These are phyloP conservation scores for Starmera amethionina DNA, from an alignment of 805 yeast genomes.

Conservation along the genomic window DNA sequence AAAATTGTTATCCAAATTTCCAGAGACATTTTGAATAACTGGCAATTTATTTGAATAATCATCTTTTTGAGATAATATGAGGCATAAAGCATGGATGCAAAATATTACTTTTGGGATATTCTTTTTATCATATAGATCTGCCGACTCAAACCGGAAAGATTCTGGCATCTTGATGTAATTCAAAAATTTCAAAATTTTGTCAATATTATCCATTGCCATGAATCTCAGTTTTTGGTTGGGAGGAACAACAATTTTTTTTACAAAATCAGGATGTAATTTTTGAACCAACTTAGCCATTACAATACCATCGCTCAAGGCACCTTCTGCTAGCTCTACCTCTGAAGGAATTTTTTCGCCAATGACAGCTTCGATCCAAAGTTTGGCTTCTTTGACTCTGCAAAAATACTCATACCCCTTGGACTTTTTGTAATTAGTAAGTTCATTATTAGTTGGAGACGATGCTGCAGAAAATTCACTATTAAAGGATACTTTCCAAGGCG, in stretches of 20 bases:
- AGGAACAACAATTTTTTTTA: conserved; percentile 38
- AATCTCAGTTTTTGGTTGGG: conserved; percentile 63
- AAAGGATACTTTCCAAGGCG: neutral
- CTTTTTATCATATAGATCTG: conserved; percentile 87
- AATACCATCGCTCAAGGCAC: conserved; percentile 76
- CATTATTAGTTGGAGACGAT: neutral
- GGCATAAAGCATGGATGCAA: conserved; percentile 83
- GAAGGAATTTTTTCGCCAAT: conserved; percentile 48
- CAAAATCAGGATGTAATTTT: conserved; percentile 57
- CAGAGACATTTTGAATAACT: conserved; percentile 51
- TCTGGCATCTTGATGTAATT: conserved; percentile 73
- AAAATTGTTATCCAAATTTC: conserved; percentile 39
- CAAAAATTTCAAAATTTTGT: conserved; percentile 64
- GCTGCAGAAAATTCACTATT: neutral
- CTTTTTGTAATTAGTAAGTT: conserved; percentile 13
- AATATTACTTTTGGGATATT: conserved; percentile 90
- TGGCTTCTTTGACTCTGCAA: conserved; percentile 76
- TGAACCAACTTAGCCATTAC: conserved; percentile 70
- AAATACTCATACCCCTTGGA: conserved; percentile 63
- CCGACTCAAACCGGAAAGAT: conserved; percentile 79
- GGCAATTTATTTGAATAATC: conserved; percentile 38
- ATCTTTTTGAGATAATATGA: conserved; percentile 40
- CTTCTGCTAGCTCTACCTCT: conserved; percentile 43
- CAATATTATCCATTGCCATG: conserved; percentile 88
- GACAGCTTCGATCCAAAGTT: conserved; percentile 64